Evolutionary conservation across 2,329 filamentous ascomycete species (phyloP).

Genomic region (Blastomyces gilchristii): DNA sequence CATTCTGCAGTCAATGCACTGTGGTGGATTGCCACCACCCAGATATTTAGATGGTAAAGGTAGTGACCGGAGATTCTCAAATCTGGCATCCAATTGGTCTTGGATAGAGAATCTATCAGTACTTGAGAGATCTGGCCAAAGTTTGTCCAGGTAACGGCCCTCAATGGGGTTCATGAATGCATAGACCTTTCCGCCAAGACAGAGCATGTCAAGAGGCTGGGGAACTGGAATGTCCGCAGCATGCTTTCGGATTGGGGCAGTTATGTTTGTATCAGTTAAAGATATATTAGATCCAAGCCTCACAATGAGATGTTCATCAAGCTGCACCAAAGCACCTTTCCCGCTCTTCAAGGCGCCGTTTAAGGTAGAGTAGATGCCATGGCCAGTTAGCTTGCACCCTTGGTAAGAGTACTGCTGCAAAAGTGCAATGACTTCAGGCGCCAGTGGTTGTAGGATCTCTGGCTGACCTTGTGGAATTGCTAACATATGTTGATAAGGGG

Average conservation of each 20-base stretch:
- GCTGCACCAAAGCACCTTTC: slow-evolving; percentile 9
- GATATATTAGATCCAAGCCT: slow-evolving; percentile 7
- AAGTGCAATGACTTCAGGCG: slow-evolving; percentile 12
- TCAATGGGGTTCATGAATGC: slow-evolving; percentile 8
- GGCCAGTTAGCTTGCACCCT: neutral
- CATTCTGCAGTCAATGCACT: slow-evolving; percentile 13
- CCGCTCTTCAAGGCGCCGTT: slow-evolving; percentile 6
- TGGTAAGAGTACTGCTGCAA: slow-evolving; percentile 8
- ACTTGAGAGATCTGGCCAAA: slow-evolving; percentile 9
- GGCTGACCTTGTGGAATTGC: slow-evolving; percentile 3
- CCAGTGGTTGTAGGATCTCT: slow-evolving; percentile 10
- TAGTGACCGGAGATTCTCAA: slow-evolving; percentile 7
- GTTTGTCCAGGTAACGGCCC: slow-evolving; percentile 10
- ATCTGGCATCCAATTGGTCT: slow-evolving; percentile 9
- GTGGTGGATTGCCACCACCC: slow-evolving; percentile 10
- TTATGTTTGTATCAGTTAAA: slow-evolving; percentile 6
- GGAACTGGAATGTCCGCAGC: slow-evolving; percentile 8
- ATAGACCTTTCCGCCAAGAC: slow-evolving; percentile 5
- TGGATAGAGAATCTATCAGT: slow-evolving; percentile 4
- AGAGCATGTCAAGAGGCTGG: slow-evolving; percentile 6
- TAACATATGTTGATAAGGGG: neutral
- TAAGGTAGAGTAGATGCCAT: slow-evolving; percentile 6
- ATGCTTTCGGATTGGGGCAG: slow-evolving; percentile 6
- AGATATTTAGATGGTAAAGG: slow-evolving; percentile 10
- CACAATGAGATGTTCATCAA: slow-evolving; percentile 10